Percentiles rank a stretch among this genome's conserved stretches.
Conservation (phyloP, 2,329 filamentous ascomycete species). For the Drechmeria coniospora region DNA sequence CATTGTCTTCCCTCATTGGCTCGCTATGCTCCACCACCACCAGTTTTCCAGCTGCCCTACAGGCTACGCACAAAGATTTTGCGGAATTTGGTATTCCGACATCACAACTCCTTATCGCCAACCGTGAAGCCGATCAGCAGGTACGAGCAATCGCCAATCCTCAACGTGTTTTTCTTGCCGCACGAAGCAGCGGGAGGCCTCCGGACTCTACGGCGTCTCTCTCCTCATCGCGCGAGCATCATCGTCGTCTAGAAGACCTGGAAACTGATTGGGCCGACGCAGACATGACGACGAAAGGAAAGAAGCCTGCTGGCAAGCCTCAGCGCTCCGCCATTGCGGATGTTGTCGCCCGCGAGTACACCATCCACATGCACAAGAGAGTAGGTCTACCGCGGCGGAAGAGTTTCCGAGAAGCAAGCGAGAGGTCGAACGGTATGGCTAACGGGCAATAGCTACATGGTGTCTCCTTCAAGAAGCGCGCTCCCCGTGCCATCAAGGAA, state of each 20-base stretch:
- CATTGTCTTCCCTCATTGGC: constrained; percentile 14
- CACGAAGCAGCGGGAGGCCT: no score
- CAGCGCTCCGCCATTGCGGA: constrained; percentile 93
- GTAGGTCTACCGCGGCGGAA: constrained; percentile 16
- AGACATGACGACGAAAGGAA: constrained; percentile 26
- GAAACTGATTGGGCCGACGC: constrained; percentile 12
- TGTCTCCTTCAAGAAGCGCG: constrained; percentile 98
- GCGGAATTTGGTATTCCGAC: constrained; percentile 21
- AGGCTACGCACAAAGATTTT: constrained; percentile 29
- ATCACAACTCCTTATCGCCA: constrained; percentile 23
- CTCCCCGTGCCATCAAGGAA: constrained; percentile 98
- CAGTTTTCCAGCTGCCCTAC: constrained; percentile 22
- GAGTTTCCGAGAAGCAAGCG: constrained; percentile 4
- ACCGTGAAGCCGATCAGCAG: constrained; percentile 25
- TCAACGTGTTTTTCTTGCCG: constrained; percentile 6
- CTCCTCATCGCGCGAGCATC: constrained; percentile 1
- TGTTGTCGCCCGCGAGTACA: constrained; percentile 99
- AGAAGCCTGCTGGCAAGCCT: constrained; percentile 23
- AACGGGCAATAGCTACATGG: constrained; percentile 65
- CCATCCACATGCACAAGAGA: constrained; percentile 99
- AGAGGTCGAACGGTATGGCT: constrained; percentile 5
- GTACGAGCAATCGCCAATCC: constrained; percentile 19
- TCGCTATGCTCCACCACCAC: constrained; percentile 17
- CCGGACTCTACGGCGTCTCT: no score
- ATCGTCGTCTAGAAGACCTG: constrained; percentile 7